Conservation (phyloP, 495 filamentous ascomycete genomes). For the Trichoderma gamsii region DNA sequence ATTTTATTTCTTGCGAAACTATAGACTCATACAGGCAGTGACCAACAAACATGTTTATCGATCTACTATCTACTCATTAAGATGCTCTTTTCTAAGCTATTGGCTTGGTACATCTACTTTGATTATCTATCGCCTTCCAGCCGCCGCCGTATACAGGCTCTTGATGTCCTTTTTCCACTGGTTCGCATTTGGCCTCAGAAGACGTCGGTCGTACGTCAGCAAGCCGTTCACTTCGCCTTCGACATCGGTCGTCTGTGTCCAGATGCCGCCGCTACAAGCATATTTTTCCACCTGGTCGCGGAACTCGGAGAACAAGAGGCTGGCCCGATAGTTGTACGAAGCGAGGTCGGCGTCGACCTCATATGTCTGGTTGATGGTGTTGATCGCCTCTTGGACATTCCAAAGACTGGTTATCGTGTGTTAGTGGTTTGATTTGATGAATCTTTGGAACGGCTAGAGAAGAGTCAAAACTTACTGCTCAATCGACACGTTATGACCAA, state of each 20-base stretch:
- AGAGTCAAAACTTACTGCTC: conserved; percentile 30
- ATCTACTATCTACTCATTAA: too few species aligned
- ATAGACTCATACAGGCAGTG: too few species aligned
- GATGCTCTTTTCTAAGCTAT: too few species aligned
- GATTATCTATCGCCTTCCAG: conserved; percentile 44
- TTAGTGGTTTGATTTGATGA: not conserved
- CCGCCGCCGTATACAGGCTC: not conserved
- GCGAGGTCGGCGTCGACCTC: conserved; percentile 53
- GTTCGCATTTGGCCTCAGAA: conserved; percentile 46
- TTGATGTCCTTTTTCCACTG: conserved; percentile 57
- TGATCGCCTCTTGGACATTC: conserved; percentile 51
- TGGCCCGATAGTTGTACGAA: conserved; percentile 59
- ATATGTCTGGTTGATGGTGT: conserved; percentile 58
- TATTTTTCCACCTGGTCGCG: conserved; percentile 50
- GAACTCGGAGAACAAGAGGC: conserved; percentile 46
- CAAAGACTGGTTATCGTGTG: conserved; percentile 37
- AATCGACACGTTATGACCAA: conserved; percentile 54
- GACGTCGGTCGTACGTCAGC: conserved; percentile 56
- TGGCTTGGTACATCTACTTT: too few species aligned
- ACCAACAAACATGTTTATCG: too few species aligned
- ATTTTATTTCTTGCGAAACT: too few species aligned
- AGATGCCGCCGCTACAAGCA: conserved; percentile 54
- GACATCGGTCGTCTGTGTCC: conserved; percentile 66
- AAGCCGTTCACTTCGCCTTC: conserved; percentile 71
- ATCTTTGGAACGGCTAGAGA: not conserved